A percentile compares a stretch with the other conserved stretches of the same genome.
These are phyloP conservation scores for Colletotrichum sidae DNA, from an alignment of 2,329 filamentous ascomycete species.

Conservation along the genomic window DNA sequence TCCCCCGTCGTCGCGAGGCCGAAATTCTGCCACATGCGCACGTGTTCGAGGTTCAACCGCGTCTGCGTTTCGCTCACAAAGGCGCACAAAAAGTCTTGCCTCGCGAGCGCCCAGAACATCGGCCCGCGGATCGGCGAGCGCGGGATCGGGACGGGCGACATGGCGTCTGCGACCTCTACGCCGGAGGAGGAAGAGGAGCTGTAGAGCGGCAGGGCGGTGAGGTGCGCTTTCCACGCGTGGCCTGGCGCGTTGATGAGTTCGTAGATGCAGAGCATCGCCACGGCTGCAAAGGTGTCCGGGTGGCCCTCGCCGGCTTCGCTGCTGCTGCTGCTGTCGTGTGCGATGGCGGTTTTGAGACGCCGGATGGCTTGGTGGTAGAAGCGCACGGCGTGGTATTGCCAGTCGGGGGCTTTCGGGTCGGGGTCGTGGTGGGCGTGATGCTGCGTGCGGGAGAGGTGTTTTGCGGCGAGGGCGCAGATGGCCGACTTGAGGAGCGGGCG, in stretches of 20 bases:
- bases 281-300: constrained; percentile 68
- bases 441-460: constrained; percentile 71
- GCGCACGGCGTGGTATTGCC: constrained; percentile 5
- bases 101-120: constrained; percentile 75
- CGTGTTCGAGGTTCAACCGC: constrained; percentile 70
- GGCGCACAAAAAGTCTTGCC: constrained; percentile 73
- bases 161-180: constrained; percentile 48
- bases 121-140: constrained; percentile 65
- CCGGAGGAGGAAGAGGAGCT: constrained; percentile 35
- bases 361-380: constrained; percentile 21
- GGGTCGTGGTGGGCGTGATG: constrained; percentile 64
- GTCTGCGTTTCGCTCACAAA: constrained; percentile 72
- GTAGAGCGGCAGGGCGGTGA: constrained; percentile 73
- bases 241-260: constrained; percentile 75
- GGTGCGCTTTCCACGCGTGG: constrained; percentile 71
- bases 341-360: constrained; percentile 53
- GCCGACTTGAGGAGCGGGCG: constrained; percentile 62
- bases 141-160: constrained; percentile 46
- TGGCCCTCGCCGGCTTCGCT: constrained; percentile 38
- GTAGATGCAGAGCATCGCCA: constrained; percentile 75
- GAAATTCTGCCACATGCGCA: constrained; percentile 73
- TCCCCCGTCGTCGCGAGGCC: constrained; percentile 65
- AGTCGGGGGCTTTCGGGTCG: background rate
- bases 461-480: constrained; percentile 69
- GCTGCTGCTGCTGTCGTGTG: constrained; percentile 26